Base-by-base conservation (phyloP, 1,139 yeast species). In the Pichia sorboxylosa region DNA sequence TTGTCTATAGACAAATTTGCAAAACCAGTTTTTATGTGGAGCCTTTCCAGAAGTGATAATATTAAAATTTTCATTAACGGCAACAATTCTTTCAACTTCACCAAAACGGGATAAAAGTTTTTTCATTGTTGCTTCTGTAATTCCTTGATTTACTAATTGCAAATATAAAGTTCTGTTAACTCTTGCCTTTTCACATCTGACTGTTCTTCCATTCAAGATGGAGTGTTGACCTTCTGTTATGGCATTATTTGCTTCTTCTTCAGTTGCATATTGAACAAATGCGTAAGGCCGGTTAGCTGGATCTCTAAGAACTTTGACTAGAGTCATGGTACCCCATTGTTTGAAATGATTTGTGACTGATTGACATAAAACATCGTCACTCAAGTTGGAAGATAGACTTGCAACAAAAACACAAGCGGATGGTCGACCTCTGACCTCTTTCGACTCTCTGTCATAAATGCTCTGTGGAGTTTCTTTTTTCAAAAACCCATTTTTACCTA, bases 341-440 rank as follows among this genome's bases (percentile, higher is more conserved):
- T 57, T 51, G 39, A 70, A 70, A 47, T 73, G 80, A 13, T 65
- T 59, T 4, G 75, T 69, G 4, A 84, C 92, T 0, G 90, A 73
- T 17, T 64, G 53, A 47, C 79, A 69, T 39, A 83, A 63, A 31
- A 74, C 75, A 48, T 80, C 90, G 53, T 83, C 94, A 4, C 73
- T 54, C 34, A 67, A 58, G 24, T 62, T 57, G 0, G 85, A 66
- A 5, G 81, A 69, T 36, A 83, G 68, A 50, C 85, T 69, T 22
- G 94, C 95, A 33, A 84, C 95, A 59, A 84, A 84, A 1, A 83
- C 81, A 54, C 94, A 84, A 4, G 94, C 74, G 0, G 93, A 78
- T 13, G 94, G 94, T 26, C 82, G 64, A 10, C 58, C 58, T 38
- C 51, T 45, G n/a, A 37, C 36, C 26, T 39, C 42, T 17, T 35